A percentile compares a stretch with the other conserved stretches of the same genome.
phyloP scores from a whole-genome alignment of 179 eudicot genomes.

The Silene vulgaris region DNA sequence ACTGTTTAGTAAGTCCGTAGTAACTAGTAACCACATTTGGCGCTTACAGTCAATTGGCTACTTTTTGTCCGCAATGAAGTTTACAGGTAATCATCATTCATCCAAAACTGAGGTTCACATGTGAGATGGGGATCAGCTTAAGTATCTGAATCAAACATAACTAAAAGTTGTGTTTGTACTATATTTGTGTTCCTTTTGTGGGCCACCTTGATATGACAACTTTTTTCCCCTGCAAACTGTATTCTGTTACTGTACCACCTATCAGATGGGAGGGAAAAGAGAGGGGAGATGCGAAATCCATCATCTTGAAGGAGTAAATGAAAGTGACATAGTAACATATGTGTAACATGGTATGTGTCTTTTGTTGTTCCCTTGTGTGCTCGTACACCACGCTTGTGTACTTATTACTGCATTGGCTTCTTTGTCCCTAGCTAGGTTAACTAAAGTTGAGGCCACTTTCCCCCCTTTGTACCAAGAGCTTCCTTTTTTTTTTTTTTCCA shows the following conservation, averaged over 20 bases:
- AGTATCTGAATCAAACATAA: neutral
- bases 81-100: too few relatives aligned
- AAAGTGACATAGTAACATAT: neutral
- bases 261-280: too few relatives aligned
- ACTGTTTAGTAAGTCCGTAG: neutral
- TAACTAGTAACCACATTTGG: too few relatives aligned
- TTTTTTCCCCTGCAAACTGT: neutral
- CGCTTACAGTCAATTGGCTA: too few relatives aligned
- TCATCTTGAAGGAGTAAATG: too few relatives aligned
- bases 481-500: too few relatives aligned
- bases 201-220: constrained; percentile 23
- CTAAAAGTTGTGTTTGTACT: neutral
- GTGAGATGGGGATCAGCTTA: constrained; percentile 5
- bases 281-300: too few relatives aligned
- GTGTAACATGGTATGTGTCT: constrained; percentile 19
- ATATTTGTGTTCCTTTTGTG: neutral
- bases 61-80: too few relatives aligned
- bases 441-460: too few relatives aligned
- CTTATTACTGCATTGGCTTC: neutral
- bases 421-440: too few relatives aligned
- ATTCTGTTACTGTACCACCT: too few relatives aligned
- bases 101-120: neutral
- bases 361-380: constrained; percentile 14
- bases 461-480: too few relatives aligned
- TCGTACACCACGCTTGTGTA: constrained; percentile 21